Percentiles rank a stretch among this genome's conserved stretches.
Evolutionary conservation across 805 yeast genomes (phyloP).

Genomic region (Spathaspora sp.): DNA sequence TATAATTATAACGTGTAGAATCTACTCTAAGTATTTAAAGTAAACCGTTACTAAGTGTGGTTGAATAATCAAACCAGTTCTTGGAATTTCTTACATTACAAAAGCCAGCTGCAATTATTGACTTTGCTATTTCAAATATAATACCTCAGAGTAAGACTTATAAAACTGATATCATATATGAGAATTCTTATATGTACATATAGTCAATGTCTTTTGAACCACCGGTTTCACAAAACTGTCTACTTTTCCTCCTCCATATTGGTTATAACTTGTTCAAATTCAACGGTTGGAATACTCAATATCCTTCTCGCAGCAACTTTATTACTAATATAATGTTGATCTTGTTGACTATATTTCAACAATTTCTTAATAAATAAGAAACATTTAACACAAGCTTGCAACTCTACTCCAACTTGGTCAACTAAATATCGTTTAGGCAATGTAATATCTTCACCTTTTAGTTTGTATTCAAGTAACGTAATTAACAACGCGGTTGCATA

Average conservation of each 20-base stretch:
- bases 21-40: no score
- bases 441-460: conserved; percentile 9
- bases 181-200: no score
- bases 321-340: conserved; percentile 21
- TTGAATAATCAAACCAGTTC: no score
- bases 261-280: conserved; percentile 1
- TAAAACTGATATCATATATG: no score
- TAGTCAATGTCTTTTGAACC: no score
- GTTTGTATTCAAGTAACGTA: conserved; percentile 17
- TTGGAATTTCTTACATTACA: no score
- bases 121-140: no score
- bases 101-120: no score
- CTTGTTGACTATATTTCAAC: conserved; percentile 18
- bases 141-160: no score
- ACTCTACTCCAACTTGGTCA: conserved; percentile 10
- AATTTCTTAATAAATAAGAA: conserved; percentile 22
- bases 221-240: no score
- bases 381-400: conserved; percentile 18
- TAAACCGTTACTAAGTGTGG: no score
- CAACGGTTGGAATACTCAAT: conserved; percentile 2
- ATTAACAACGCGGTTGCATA: conserved; percentile 27
- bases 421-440: conserved; percentile 19
- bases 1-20: no score
- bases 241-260: neutral
- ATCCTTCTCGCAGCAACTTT: conserved; percentile 18